Conservation (phyloP, 306 rosid species). For the Mimosa pudica region DNA sequence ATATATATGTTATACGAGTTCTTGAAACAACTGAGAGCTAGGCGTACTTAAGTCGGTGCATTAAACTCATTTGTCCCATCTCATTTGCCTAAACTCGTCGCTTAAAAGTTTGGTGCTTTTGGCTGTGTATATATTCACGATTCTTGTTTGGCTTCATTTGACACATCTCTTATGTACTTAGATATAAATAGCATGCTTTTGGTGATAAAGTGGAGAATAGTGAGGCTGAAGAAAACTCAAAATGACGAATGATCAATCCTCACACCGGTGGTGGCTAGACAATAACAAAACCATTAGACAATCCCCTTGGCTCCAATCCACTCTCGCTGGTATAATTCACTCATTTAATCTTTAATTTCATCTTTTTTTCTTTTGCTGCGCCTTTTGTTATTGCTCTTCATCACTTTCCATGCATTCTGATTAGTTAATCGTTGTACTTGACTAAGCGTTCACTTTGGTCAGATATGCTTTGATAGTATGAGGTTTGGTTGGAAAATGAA, state of each 20-base stretch:
- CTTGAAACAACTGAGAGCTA: conserved; percentile 22
- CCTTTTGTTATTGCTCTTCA: not conserved
- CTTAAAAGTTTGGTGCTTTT: not conserved
- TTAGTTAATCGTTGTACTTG: not conserved
- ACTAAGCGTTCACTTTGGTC: not conserved
- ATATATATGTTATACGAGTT: too few species aligned
- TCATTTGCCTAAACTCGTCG: not conserved
- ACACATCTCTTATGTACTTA: not conserved
- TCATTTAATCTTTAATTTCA: not conserved
- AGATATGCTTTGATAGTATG: not conserved
- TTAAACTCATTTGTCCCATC: conserved; percentile 11
- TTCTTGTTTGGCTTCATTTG: conserved; percentile 1
- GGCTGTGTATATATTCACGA: not conserved
- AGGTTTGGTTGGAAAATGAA: conserved; percentile 12
- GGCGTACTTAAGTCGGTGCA: conserved; percentile 26
- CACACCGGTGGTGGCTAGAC: conserved; percentile 81
- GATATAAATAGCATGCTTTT: not conserved
- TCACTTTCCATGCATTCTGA: not conserved
- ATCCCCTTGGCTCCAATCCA: conserved; percentile 81
- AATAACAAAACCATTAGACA: conserved; percentile 49
- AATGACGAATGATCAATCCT: conserved; percentile 45
- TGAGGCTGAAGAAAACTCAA: conserved; percentile 42
- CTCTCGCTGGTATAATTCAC: conserved; percentile 64
- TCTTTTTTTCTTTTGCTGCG: not conserved
- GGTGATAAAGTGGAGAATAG: conserved; percentile 18